Evolutionary conservation across 1,139 yeast species (phyloP), one percentile per base, ranked within the genome.

Genomic region (Lizanozyma gosingica): DNA sequence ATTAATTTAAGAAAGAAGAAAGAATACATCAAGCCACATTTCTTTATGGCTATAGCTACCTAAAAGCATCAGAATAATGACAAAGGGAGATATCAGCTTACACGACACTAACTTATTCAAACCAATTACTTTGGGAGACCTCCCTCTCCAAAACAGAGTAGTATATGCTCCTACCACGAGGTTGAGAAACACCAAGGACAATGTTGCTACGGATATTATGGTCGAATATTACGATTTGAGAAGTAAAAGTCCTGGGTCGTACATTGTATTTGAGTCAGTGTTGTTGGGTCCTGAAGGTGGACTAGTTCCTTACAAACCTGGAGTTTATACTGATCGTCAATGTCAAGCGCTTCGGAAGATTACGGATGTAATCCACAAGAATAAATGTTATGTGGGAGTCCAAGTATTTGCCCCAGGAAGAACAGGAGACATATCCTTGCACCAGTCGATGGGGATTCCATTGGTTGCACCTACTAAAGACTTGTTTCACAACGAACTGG

Each of bases 211-310:
- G 8, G 53, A 53, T 37, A 34, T 49, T 8, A 58, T 57, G 29
- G 48, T 49, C 14, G 56, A 60, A 36, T 60, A 64, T 47, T 65
- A 64, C 48, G 52, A 46, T 36, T 62, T 61, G 41, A 54, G 67
- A 41, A 52, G 68, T 15, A 49, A 50, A 40, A 50, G 53, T 39
- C 59, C 63, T 15, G 71, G 71, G 15, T 52, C 67, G 9, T 47
- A 65, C 51, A 42, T 65, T n/a, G 54, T 63, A 44, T 50, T 64
- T 9, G 71, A 65, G 45, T 67, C 60, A 35, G 53, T 64, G 3
- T 56, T 58, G 45, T 53, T 58, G 15, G 54, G 59, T 11, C 46
- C 55, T 2, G 38, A 41, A 36, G 43, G 39, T 11, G 47, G 46
- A 18, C 54, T 56, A 16, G 43, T 45, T 37, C 46, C 45, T 15